phyloP scores from a whole-genome alignment of 2,329 filamentous ascomycete species.

The Fusarium abutilonis region DNA sequence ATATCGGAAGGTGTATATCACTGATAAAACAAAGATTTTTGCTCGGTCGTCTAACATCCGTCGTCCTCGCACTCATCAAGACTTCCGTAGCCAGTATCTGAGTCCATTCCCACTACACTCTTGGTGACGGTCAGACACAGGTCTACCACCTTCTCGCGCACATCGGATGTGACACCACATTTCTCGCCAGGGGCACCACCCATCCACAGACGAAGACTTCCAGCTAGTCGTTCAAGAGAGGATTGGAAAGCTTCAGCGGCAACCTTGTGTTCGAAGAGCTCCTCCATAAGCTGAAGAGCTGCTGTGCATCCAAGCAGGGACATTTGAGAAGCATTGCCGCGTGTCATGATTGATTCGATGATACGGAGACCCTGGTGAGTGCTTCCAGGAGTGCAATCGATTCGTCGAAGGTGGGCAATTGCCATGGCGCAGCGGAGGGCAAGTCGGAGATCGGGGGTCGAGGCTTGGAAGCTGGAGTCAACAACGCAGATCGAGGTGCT shows the following conservation, averaged over 20 bases:
- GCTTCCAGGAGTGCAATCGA: conserved; percentile 47
- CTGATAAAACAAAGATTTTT: conserved; percentile 7
- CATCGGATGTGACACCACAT: conserved; percentile 60
- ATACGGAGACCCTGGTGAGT: conserved; percentile 58
- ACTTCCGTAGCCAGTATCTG: conserved; percentile 68
- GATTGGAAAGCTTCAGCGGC: conserved; percentile 58
- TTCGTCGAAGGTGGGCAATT: conserved; percentile 65
- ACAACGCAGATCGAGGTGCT: conserved; percentile 55
- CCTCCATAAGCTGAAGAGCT: conserved; percentile 66
- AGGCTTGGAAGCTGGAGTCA: conserved; percentile 55
- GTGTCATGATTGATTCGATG: conserved; percentile 61
- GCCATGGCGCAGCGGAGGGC: conserved; percentile 69
- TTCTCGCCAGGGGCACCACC: conserved; percentile 62
- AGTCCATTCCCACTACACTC: conserved; percentile 67
- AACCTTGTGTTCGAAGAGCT: conserved; percentile 58
- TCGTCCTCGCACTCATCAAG: conserved; percentile 61
- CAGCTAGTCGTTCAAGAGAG: conserved; percentile 66
- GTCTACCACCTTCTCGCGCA: conserved; percentile 65
- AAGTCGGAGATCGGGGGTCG: conserved; percentile 62
- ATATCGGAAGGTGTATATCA: conserved; percentile 14
- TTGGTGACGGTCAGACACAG: conserved; percentile 66
- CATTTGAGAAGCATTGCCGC: conserved; percentile 55
- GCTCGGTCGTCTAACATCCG: conserved; percentile 38
- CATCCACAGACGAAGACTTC: conserved; percentile 69
- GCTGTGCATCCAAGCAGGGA: conserved; percentile 69